Evolutionary conservation across 1,139 yeast genomes (phyloP).

Genomic region (Pichia norvegensis): DNA sequence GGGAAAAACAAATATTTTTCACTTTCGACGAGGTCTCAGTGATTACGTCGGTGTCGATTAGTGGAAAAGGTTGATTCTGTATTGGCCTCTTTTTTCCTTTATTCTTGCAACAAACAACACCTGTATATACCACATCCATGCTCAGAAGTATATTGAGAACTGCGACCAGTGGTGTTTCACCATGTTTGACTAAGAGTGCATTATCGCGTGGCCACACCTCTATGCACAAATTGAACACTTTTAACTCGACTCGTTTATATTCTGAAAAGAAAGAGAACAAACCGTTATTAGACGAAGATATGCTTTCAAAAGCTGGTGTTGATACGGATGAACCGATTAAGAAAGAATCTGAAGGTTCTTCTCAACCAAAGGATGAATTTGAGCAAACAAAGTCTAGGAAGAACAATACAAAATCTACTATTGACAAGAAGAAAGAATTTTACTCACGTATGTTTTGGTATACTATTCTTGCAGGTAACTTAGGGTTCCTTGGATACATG

Average conservation of each 20-base stretch:
- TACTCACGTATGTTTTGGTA: slow-evolving; percentile 65
- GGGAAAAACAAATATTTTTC: too few species aligned
- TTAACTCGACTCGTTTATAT: neutral
- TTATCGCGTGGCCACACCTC: too few species aligned
- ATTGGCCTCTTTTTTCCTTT: too few species aligned
- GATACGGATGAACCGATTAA: slow-evolving; percentile 36
- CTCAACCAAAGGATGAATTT: slow-evolving; percentile 21
- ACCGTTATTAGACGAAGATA: slow-evolving; percentile 63
- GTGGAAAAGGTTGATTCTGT: neutral
- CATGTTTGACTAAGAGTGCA: neutral
- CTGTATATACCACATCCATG: neutral
- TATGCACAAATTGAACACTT: too few species aligned
- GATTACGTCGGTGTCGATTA: neutral
- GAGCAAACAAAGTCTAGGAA: slow-evolving; percentile 32
- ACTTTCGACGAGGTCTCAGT: too few species aligned
- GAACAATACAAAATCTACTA: slow-evolving; percentile 58
- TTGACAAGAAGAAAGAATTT: slow-evolving; percentile 58
- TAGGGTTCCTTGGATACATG: slow-evolving; percentile 66
- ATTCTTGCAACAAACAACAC: too few species aligned
- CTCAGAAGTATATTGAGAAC: neutral
- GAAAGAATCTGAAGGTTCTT: slow-evolving; percentile 4
- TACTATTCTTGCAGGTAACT: slow-evolving; percentile 49
- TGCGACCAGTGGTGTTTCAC: neutral
- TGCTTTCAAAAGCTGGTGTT: slow-evolving; percentile 78
- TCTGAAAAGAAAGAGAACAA: neutral